Percentiles rank a stretch among this genome's conserved stretches.
phyloP scores from a whole-genome alignment of 306 rosid species.

The Begonia peltatifolia region DNA sequence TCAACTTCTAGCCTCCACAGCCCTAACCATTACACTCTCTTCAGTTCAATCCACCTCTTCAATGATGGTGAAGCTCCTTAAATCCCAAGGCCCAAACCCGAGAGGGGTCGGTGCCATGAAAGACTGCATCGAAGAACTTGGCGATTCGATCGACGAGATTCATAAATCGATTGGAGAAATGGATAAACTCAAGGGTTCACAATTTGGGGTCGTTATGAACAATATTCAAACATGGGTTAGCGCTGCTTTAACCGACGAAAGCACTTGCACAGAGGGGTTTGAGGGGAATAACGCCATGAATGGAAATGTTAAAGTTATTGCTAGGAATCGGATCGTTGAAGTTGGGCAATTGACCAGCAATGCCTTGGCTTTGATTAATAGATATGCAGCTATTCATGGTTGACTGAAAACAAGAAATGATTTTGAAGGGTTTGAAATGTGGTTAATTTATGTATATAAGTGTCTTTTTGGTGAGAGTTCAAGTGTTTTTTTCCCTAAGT shows the following conservation, averaged over 20 bases:
- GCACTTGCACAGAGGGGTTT: slow-evolving; percentile 14
- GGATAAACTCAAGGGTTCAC: not conserved
- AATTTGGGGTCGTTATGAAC: slow-evolving; percentile 6
- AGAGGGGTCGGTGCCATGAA: slow-evolving; percentile 3
- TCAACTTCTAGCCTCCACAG: not conserved
- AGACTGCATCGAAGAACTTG: slow-evolving; percentile 9
- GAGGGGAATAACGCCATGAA: slow-evolving; percentile 7
- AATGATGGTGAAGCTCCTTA: not conserved
- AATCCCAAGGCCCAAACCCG: not conserved
- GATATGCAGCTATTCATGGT: slow-evolving; percentile 21
- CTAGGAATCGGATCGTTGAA: slow-evolving; percentile 21
- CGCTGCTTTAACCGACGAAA: slow-evolving; percentile 18
- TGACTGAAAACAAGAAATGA: not conserved
- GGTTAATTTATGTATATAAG: no score
- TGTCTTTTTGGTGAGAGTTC: no score
- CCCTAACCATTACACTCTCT: slow-evolving; percentile 7
- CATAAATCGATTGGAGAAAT: slow-evolving; percentile 1
- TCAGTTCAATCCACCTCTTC: not conserved
- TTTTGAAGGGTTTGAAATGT: no score
- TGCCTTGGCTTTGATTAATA: slow-evolving; percentile 67
- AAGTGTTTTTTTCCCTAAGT: no score
- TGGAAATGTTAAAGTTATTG: slow-evolving; percentile 23
- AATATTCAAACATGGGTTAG: slow-evolving; percentile 21
- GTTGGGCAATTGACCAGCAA: slow-evolving; percentile 54
- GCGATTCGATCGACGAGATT: slow-evolving; percentile 7